Evolutionary conservation across 2,329 filamentous ascomycete species (phyloP).

Genomic region (Periconia macrospinosa): DNA sequence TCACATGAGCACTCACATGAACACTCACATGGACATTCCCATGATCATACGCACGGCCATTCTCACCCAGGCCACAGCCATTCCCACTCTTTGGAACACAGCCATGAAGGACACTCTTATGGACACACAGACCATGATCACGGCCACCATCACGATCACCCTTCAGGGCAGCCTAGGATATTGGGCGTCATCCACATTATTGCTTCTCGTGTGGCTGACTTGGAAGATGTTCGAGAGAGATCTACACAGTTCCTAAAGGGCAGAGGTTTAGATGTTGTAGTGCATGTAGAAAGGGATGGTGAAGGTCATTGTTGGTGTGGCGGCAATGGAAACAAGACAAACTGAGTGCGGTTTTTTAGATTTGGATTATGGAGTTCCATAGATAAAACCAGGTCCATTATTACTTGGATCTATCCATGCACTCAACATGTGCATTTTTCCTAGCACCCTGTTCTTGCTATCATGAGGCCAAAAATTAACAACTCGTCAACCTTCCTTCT

Average conservation of each 20-base stretch:
- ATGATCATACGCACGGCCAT: slow-evolving; percentile 29
- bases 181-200: slow-evolving; percentile 86
- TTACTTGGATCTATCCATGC: no score
- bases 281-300: slow-evolving; percentile 86
- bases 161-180: slow-evolving; percentile 52
- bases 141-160: slow-evolving; percentile 36
- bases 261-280: slow-evolving; percentile 76
- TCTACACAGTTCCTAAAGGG: slow-evolving; percentile 70
- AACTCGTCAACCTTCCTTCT: no score
- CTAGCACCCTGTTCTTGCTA: not conserved
- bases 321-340: slow-evolving; percentile 47
- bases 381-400: no score
- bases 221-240: slow-evolving; percentile 83
- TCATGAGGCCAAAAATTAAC: not conserved
- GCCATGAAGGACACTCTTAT: slow-evolving; percentile 32
- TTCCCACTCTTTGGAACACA: slow-evolving; percentile 7
- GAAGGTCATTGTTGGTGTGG: slow-evolving; percentile 69
- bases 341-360: slow-evolving; percentile 2
- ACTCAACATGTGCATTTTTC: no score
- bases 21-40: slow-evolving; percentile 33
- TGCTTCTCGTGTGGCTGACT: slow-evolving; percentile 68
- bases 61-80: slow-evolving; percentile 24
- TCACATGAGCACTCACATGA: slow-evolving; percentile 36
- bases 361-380: not conserved
- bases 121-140: slow-evolving; percentile 39